Conservation (phyloP, 129 eudicot genomes). For the Dittrichia graveolens region DNA sequence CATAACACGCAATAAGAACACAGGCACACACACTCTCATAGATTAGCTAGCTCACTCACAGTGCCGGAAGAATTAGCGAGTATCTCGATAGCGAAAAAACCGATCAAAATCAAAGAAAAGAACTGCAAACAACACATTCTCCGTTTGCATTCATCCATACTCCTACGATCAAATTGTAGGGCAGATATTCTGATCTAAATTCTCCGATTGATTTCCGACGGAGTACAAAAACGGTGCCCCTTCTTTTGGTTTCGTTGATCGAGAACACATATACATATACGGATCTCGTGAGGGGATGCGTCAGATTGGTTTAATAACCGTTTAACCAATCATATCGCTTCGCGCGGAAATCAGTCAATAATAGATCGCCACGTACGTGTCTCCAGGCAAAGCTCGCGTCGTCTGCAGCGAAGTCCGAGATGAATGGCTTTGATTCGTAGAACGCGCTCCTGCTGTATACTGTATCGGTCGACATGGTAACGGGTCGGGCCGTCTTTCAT, state of each 20-base stretch:
- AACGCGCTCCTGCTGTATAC: conserved; percentile 3
- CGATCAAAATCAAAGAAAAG: conserved; percentile 44
- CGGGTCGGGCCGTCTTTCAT: neutral
- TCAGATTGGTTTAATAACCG: conserved; percentile 32
- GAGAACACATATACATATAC: conserved; percentile 22
- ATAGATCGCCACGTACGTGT: conserved; percentile 34
- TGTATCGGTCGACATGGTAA: neutral
- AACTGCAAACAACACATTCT: conserved; percentile 45
- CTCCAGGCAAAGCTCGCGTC: conserved; percentile 1
- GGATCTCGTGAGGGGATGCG: conserved; percentile 35
- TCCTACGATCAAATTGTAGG: conserved; percentile 19
- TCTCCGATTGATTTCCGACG: neutral
- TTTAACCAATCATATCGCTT: conserved; percentile 45
- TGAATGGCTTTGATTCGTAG: conserved; percentile 38
- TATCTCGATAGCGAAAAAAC: conserved; percentile 51
- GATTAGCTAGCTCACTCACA: conserved; percentile 39
- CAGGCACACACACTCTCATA: neutral
- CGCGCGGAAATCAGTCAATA: conserved; percentile 58
- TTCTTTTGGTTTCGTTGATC: conserved; percentile 7
- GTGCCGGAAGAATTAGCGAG: conserved; percentile 60
- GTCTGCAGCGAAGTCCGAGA: conserved; percentile 13
- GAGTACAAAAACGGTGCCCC: neutral
- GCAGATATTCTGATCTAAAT: conserved; percentile 19
- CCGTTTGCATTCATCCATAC: conserved; percentile 59
- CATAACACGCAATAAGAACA: neutral